A percentile compares a stretch with the other conserved stretches of the same genome.
Evolutionary conservation across 2,329 filamentous ascomycete genomes (phyloP).

Genomic region (Nemania sp.): DNA sequence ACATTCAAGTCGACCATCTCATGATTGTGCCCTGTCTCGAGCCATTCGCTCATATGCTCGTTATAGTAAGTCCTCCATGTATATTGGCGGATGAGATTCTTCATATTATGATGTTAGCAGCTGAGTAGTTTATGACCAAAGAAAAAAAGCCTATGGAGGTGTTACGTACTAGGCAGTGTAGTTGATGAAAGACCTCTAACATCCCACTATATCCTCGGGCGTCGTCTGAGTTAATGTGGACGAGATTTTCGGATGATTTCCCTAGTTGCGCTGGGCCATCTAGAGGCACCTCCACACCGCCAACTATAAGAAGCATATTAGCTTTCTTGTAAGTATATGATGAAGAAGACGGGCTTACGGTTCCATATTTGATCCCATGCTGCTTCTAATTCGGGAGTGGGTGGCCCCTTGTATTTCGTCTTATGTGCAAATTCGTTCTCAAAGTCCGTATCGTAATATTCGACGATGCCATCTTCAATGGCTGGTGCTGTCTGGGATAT

Average conservation of each 20-base stretch:
- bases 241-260: conserved; percentile 3
- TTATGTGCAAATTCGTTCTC: conserved; percentile 26
- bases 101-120: neutral
- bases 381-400: conserved; percentile 21
- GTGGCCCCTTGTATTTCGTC: conserved; percentile 19
- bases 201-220: conserved; percentile 18
- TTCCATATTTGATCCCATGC: conserved; percentile 22
- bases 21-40: neutral
- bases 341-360: conserved; percentile 1
- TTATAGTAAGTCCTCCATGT: conserved; percentile 27
- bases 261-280: conserved; percentile 10
- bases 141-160: too few species aligned
- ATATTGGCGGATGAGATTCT: conserved; percentile 30
- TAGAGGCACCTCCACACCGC: conserved; percentile 23
- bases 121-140: neutral
- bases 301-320: conserved; percentile 6
- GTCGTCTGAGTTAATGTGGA: conserved; percentile 13
- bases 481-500: conserved; percentile 16
- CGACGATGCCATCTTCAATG: conserved; percentile 18
- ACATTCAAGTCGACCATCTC: conserved; percentile 19
- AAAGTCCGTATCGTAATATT: conserved; percentile 27
- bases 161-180: conserved; percentile 27
- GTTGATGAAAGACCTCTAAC: conserved; percentile 27
- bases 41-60: conserved; percentile 12
- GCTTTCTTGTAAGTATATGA: neutral